Evolutionary conservation across 2,329 filamentous ascomycete species (phyloP), one percentile per base, ranked within the genome.

Genomic region (Claviceps digitariae): DNA sequence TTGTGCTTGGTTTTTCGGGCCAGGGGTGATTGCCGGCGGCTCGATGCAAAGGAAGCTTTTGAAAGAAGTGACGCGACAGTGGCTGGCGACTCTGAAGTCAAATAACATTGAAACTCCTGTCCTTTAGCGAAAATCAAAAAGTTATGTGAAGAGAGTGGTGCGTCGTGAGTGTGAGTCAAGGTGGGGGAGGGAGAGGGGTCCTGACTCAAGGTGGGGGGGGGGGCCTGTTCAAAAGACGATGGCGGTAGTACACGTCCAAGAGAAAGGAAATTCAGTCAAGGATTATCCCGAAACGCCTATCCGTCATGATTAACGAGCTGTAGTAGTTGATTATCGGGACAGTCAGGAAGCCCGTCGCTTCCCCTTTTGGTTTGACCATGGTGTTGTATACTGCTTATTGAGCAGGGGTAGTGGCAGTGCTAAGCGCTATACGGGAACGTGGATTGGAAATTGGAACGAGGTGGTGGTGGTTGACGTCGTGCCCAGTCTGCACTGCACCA

Each of bases 141-240:
- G 54, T 51, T 40, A 27, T 36, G 34, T 4, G 41, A 54, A 34
- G 36, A 48, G 45, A 27, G n/a, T 27, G 40, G 25, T 53, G 36
- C 43, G 50, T 25, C 9, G n/a, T n/a, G n/a, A n/a, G n/a, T 7
- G 43, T 53, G 54, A 55, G 31, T 27, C 29, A 46, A 47, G 29
- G 46, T 20, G 27, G 45, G 15, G 27, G 21, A 21, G n/a, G 34
- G 27, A 5, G 4, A 7, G 43, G 13, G 34, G 20, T n/a, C n/a
- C 25, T 29, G 41, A 44, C 21, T 45, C 43, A 52, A 46, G 43
- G 50, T 52, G 29, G 41, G 7, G 29, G 29, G 17, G 41, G 5
- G 29, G 23, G 21, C 21, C 17, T 17, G 6, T 2, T n/a, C n/a
- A 15, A 38, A 38, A 8, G 36, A 38, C 36, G 36, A 38, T n/a